Evolutionary conservation across 1,284 basidiomycete species (phyloP), one percentile per base, ranked within the genome.

Genomic region (Rhizoctonia solani): DNA sequence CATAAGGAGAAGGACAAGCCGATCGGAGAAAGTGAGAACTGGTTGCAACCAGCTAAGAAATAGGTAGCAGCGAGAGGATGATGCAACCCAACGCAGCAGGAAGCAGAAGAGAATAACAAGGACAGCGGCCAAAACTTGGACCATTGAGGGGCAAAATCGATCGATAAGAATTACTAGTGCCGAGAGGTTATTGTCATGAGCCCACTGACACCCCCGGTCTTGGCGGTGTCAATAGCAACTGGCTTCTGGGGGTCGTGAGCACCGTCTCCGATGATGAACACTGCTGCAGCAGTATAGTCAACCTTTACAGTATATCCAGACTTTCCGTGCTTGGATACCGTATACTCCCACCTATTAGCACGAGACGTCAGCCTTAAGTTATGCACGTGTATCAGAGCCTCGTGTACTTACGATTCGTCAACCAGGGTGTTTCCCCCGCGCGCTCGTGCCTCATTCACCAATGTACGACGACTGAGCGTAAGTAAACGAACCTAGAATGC

Each of bases 341-440:
- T 63, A 37, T 63, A 63, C 34, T 63, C 59, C 59, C 59, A 63
- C 53, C 59, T 63, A n/a, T 52, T 46, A n/a, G n/a, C n/a, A n/a
- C n/a, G n/a, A n/a, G 9, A 63, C 39, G 32, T 29, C 34, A 23
- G 25, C 11, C 34, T 63, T n/a, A 52, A 46, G 25, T 8, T 19
- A 41, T 32, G 53, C 59, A 52, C 34, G 47, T 63, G 59, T n/a
- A 16, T 19, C 59, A 63, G 34, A 41, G 47, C 59, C 59, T 41
- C 47, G 30, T 23, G 46, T 4, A 63, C 59, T 63, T 27, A 63
- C 59, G 53, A 46, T 29, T 63, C 59, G 23, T 63, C 59, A 50
- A 42, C 47, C 34, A 63, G 34, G 25, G 59, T 49, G 21, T 63
- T 63, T 34, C 59, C 59, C 21, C 59, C 59, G 34, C 49, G 59